Conservation (phyloP, 2,329 filamentous ascomycete genomes). For the Pyricularia sp. region DNA sequence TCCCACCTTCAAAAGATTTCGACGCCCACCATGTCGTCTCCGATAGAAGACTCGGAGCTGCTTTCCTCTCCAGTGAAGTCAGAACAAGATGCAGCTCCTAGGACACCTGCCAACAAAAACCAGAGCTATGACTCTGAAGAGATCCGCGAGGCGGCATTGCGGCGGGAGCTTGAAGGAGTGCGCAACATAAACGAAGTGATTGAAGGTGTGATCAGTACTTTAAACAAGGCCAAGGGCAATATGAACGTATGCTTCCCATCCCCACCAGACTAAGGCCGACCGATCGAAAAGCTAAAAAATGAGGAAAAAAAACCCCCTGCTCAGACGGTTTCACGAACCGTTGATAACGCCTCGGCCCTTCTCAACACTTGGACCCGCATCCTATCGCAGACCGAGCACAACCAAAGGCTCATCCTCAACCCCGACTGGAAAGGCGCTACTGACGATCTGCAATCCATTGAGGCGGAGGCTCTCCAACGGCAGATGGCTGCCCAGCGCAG, state of each 20-base stretch:
- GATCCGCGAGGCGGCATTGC: constrained; percentile 63
- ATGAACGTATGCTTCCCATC: constrained; percentile 52
- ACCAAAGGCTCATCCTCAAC: constrained; percentile 83
- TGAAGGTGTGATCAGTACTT: constrained; percentile 63
- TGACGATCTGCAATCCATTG: constrained; percentile 77
- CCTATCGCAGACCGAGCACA: constrained; percentile 94
- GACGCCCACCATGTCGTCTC: not conserved
- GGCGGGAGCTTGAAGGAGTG: constrained; percentile 72
- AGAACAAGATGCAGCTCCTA: constrained; percentile 20
- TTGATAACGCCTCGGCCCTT: constrained; percentile 77
- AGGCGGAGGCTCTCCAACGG: constrained; percentile 65
- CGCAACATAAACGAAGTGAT: constrained; percentile 82
- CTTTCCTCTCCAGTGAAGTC: constrained; percentile 13
- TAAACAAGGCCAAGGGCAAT: constrained; percentile 64
- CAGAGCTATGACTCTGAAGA: constrained; percentile 52
- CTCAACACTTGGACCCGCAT: constrained; percentile 95
- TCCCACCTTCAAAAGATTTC: not conserved
- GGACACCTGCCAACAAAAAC: constrained; percentile 22
- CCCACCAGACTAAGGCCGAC: not conserved
- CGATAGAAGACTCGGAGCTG: constrained; percentile 12
- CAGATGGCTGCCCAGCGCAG: constrained; percentile 71
- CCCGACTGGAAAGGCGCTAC: constrained; percentile 83
- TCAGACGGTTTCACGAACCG: constrained; percentile 76
- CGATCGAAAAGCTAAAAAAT: not conserved
- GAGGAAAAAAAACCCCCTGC: not conserved